Base-by-base conservation (phyloP, 495 filamentous ascomycete genomes). In the Daldinia vernicosa region DNA sequence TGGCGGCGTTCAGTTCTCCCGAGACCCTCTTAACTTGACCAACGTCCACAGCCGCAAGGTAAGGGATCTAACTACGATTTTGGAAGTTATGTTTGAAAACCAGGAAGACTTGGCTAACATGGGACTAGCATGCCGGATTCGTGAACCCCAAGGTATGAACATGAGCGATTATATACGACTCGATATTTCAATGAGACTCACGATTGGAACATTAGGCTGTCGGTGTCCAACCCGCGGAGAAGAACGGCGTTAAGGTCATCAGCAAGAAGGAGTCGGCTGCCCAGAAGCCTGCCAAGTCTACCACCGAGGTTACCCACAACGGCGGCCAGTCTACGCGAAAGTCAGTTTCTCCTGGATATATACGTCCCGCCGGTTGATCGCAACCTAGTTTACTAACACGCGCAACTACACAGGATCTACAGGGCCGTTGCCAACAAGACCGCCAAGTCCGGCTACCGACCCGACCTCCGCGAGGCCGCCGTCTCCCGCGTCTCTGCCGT, bases 11-110 rank as follows among this genome's bases (percentile, higher is more conserved):
- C 91, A 90, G 82, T 94, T 99, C 88, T 98, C 95, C 69, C 91
- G 90, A 55, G 96, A 99, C 79, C 91, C 93, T 71, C 82, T 97
- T 71, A 99, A 98, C 85, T 80, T 98, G 76, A 84, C 83, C 76
- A 98, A 98, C 89, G 84, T 91, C 81, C 90, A 97, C 82, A 89
- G 87, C 56, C 92, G 92, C 86, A 99, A 97, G 91, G 93, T 95
- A 85, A 70, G 82, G 66, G 81, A 58, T 24, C 15, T 54, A 54
- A 22, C 17, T 50, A 27, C 27, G 22, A 50, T 26, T 30, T 47
- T 58, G 50, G 15, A 24, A 9, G 26, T 1, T 28, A 37, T 33
- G 24, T 30, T 39, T n/a, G n/a, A 17, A 22, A 26, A 11, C 37
- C 11, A 30, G 32, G 28, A 56, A 32, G 33, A 40, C 30, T 65